Evolutionary conservation across 1,284 basidiomycete genomes (phyloP), one percentile per base, ranked within the genome.

Genomic region (Pulchroboletus neoregius): DNA sequence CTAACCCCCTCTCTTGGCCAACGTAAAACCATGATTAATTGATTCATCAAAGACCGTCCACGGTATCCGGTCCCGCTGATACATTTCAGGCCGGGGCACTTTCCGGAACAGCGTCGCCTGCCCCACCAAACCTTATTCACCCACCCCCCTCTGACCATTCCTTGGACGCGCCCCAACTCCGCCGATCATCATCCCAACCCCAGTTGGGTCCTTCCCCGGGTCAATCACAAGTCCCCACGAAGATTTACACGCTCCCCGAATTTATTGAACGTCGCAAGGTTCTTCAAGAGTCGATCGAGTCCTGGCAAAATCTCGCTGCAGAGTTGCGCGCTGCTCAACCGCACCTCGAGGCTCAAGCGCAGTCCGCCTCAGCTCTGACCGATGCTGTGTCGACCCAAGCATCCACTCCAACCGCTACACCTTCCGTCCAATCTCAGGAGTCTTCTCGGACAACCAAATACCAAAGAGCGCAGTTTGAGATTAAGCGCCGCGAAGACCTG

Each of bases 111-210:
- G 15, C 38, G 10, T 31, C 33, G 5, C 24, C 31, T 26, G 39
- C 18, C 16, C 37, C 30, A 23, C 27, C 33, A 7, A 40, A 36
- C 30, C 12, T 22, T 35, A 13, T 33, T 10, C 32, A 22, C 28
- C 26, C 48, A 13, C 37, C 36, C 16, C 34, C 52, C 13, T 39
- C 48, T 16, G 39, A 48, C 18, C n/a, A 48, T 50, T 37, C 58
- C 40, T 33, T 47, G 41, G 50, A 56, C 33, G 32, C 48, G 12
- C 52, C 46, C 3, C 60, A 65, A 37, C 60, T 62, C 42, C 60
- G 63, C 43, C 60, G 63, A 48, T 61, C 63, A 10, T 63, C 60
- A 15, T 62, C 60, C 5, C 60, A 66, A 10, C 62, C 63, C n/a
- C 62, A 63, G 39, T 24, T 62, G 16, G 52, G 60, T 26, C 63